Percentiles rank a stretch among this genome's conserved stretches.
Evolutionary conservation across 2,329 filamentous ascomycete genomes (phyloP).

Genomic region (Hysterium pulicare): DNA sequence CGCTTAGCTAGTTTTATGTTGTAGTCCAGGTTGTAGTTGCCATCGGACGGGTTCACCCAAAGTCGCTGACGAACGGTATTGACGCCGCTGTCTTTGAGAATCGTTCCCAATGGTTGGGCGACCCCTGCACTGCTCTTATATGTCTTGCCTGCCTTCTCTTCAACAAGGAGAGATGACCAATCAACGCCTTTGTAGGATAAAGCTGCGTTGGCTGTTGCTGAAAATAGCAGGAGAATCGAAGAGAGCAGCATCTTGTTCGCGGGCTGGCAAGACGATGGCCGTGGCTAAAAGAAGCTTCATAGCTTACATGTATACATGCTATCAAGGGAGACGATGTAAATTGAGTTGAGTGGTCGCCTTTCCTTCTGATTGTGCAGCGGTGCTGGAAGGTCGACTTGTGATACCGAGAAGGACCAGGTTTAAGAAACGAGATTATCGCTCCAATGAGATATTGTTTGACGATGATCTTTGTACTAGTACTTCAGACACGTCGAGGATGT

Average conservation of each 20-base stretch:
- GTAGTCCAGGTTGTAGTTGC: conserved; percentile 67
- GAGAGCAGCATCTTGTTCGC: conserved; percentile 23
- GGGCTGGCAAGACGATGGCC: background rate
- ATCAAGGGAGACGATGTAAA: background rate
- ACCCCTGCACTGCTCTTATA: conserved; percentile 59
- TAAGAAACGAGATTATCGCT: background rate
- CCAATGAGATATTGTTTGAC: too few relatives aligned
- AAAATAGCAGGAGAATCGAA: conserved; percentile 18
- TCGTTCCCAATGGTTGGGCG: conserved; percentile 57
- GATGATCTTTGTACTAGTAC: too few relatives aligned
- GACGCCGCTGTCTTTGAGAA: conserved; percentile 59
- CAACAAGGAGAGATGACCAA: conserved; percentile 64
- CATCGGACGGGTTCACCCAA: conserved; percentile 63
- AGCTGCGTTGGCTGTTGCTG: conserved; percentile 37
- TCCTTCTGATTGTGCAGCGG: background rate
- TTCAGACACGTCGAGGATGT: too few relatives aligned
- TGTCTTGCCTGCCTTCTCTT: conserved; percentile 58
- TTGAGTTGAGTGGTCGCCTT: background rate
- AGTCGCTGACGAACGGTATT: conserved; percentile 69
- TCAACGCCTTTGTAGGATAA: conserved; percentile 66
- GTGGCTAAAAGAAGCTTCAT: background rate
- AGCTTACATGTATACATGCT: background rate
- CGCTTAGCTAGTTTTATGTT: conserved; percentile 66
- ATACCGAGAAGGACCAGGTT: background rate
- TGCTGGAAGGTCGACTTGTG: background rate